Evolutionary conservation across 1,284 basidiomycete genomes (phyloP).

Genomic region (Pseudozyma hubeiensis): DNA sequence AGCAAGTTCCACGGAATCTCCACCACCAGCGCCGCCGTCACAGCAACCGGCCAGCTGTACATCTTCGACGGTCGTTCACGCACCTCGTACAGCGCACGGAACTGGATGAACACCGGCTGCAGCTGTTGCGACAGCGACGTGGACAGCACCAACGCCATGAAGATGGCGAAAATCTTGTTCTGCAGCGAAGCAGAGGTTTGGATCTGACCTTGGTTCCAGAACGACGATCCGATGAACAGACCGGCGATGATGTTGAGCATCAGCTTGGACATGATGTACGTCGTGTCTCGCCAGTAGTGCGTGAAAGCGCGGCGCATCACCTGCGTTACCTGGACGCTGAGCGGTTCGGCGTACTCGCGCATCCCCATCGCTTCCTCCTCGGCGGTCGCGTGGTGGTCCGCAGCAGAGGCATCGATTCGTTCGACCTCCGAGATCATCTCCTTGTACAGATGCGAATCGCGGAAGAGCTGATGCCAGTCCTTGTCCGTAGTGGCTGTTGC

Average conservation of each 20-base stretch:
- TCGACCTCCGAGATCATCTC: constrained; percentile 43
- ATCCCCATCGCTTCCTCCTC: constrained; percentile 56
- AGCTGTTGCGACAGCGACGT: constrained; percentile 64
- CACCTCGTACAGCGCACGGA: constrained; percentile 77
- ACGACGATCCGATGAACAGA: constrained; percentile 74
- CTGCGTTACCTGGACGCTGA: constrained; percentile 53
- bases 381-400: constrained; percentile 8
- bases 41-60: constrained; percentile 83
- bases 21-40: constrained; percentile 69
- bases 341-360: constrained; percentile 61
- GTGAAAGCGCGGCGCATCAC: constrained; percentile 57
- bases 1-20: constrained; percentile 66
- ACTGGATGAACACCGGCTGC: constrained; percentile 71
- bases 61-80: constrained; percentile 81
- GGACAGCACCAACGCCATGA: constrained; percentile 68
- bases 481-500: constrained; percentile 58
- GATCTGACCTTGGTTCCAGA: constrained; percentile 56
- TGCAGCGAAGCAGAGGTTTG: constrained; percentile 70
- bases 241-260: constrained; percentile 72
- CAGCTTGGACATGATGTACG: constrained; percentile 54
- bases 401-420: constrained; percentile 13
- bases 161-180: constrained; percentile 79
- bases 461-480: constrained; percentile 62
- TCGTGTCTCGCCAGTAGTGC: constrained; percentile 67
- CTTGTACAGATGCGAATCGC: constrained; percentile 37